Evolutionary conservation across 169 alveolate genomes (phyloP), one percentile per base, ranked within the genome.

Genomic region (Babesia microti): DNA sequence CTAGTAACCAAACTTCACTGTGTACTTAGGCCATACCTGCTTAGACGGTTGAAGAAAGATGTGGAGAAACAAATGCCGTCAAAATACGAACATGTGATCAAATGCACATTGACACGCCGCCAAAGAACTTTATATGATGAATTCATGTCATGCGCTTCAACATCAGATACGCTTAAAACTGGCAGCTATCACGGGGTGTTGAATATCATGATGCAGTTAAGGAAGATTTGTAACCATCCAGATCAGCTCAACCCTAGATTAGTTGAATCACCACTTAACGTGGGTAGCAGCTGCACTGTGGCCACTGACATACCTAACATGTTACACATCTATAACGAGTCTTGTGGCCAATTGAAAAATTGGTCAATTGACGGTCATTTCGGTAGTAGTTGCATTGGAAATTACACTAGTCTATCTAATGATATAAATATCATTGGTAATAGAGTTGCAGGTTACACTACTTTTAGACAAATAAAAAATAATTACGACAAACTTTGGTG

Each of bases 201-300:
- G 97, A 91, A 94, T 59, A 84, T 88, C 5, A 68, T 93, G 39
- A 91, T 92, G 94, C 95, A 93, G 60, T 68, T 95, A 42, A 79
- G 98, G 67, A 95, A 94, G 68, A 97, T 96, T 11, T 96, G 99
- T 65, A 96, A 94, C 66, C 99, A 96, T 58, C 98, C 99, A 15
- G 98, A 93, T 52, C 85, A 94, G 27, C 87, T 95, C 45, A 94
- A 93, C 40, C 87, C 97, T 48, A 79, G 97, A 43, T 72, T 81
- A 41, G 92, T 87, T 18, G 85, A 83, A 47, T 85, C 89, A 0
- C 95, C 96, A 2, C 72, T 76, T n/a, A n/a, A n/a, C n/a, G n/a
- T n/a, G n/a, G n/a, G n/a, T n/a, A n/a, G n/a, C n/a, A n/a, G n/a
- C n/a, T n/a, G n/a, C n/a, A n/a, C n/a, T n/a, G n/a, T n/a, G n/a